Evolutionary conservation across 192 early-diverging fungal species (phyloP).

Genomic region (Phlyctochytrium bullatum): DNA sequence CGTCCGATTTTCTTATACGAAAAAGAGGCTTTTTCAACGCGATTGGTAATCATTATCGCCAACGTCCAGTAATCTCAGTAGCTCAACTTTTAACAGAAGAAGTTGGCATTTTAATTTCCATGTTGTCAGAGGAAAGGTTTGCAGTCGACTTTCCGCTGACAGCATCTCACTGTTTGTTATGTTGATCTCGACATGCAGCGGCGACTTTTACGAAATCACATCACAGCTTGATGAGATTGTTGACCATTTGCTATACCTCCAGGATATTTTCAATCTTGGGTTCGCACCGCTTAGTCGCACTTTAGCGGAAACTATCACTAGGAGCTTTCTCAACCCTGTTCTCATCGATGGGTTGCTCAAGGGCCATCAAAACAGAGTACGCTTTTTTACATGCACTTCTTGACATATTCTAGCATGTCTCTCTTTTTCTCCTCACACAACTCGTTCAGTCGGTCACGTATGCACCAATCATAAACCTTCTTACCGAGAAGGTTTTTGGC

Average conservation of each 20-base stretch:
- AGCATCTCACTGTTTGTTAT: neutral
- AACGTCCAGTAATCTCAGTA: neutral
- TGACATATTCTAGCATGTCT: neutral
- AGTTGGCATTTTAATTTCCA: no score
- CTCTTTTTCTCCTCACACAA: conserved; percentile 18
- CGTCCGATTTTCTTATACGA: no score
- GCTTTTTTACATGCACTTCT: neutral
- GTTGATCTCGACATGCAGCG: neutral
- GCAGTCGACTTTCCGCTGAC: neutral
- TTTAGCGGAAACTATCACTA: neutral
- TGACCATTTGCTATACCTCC: conserved; percentile 22
- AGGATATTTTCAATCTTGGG: conserved; percentile 23
- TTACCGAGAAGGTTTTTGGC: neutral
- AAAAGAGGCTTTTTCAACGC: no score
- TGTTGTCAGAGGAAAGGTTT: neutral
- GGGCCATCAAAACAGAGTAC: neutral
- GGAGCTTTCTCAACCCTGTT: neutral
- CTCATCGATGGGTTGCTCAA: neutral
- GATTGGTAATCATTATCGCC: no score
- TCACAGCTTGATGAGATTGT: conserved; percentile 14
- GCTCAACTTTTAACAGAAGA: neutral
- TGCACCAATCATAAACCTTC: conserved; percentile 3
- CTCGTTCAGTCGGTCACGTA: conserved; percentile 6
- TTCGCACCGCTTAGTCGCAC: neutral
- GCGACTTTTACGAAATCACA: conserved; percentile 6